Base-by-base conservation (phyloP, 2,329 filamentous ascomycete genomes). In the Diaporthe aspalathi region DNA sequence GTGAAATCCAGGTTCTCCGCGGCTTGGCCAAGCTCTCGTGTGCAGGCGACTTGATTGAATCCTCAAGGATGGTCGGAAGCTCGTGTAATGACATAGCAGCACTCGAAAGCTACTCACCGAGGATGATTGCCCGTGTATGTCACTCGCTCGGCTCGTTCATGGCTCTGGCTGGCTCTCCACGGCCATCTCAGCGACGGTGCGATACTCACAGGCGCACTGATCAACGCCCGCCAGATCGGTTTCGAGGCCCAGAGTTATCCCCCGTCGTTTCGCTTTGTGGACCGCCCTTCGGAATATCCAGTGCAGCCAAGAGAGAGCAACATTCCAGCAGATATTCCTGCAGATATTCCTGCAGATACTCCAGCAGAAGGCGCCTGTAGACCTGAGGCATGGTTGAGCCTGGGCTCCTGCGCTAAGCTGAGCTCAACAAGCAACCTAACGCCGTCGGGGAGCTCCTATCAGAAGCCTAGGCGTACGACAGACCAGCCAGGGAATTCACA, bases 1-100 rank as follows among this genome's bases (percentile, higher is more conserved):
- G 71, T 82, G 80, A 84, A 73, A 70, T 83, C 20, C 81, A 82
- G 24, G 78, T 83, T 9, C 77, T 84, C 11, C 74, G 75, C 1
- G 73, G 80, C 50, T 72, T 84, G 43, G 84, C 83, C 17, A 52
- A 76, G 32, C 76, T 80, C 74, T 78, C 78, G 7, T 81, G 80
- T 74, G 77, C 77, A 40, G 82, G 81, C 29, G 75, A 73, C 12
- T 72, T 83, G 8, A 72, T 77, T 50, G 71, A 57, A 24, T 73
- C 76, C n/a, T 74, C 78, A 70, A 66, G 54, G 8, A 27, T 70
- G 5, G 43, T 53, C 16, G 49, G 11, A 9, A 35, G 27, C 22
- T 47, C 68, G 17, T 22, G 27, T 12, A 22, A 70, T 74, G 43
- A 60, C 60, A 27, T n/a, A n/a, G n/a, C n/a, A n/a, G n/a, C 56